phyloP scores from a whole-genome alignment of 176 grass and related monocot species.

The Dendrocalamus sinicus region DNA sequence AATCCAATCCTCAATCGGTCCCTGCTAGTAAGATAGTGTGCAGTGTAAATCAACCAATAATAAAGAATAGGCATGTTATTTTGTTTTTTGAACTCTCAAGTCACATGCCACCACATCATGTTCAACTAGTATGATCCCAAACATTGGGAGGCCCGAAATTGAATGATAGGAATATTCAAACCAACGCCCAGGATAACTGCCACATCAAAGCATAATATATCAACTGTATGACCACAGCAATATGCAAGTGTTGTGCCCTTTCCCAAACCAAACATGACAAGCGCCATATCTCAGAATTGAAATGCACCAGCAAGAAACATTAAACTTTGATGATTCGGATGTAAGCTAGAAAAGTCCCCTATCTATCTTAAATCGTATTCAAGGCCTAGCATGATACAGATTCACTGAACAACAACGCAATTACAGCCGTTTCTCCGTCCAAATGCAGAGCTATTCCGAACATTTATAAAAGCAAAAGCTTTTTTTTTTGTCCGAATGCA shows the following conservation, averaged over 20 bases:
- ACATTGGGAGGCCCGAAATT: background rate
- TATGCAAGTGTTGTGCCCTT: background rate
- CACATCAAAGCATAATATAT: background rate
- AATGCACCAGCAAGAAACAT: background rate
- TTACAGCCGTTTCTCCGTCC: background rate
- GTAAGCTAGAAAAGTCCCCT: background rate
- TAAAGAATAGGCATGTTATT: background rate
- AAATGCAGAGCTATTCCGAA: background rate
- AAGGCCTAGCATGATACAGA: conserved; percentile 20
- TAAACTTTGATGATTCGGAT: background rate
- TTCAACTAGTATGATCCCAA: background rate
- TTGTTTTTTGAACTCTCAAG: background rate
- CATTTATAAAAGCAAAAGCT: background rate
- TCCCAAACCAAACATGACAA: background rate
- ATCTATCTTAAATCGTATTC: background rate
- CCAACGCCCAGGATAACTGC: background rate
- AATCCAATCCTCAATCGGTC: background rate
- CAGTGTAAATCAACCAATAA: background rate
- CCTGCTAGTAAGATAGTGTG: background rate
- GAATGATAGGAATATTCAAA: background rate
- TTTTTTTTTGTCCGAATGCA: conserved; percentile 14
- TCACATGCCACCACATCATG: background rate
- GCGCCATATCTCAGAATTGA: background rate
- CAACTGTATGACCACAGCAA: background rate
- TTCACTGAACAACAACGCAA: background rate